Base-by-base conservation (phyloP, 192 early-diverging fungal species). In the Coemansia sp. region DNA sequence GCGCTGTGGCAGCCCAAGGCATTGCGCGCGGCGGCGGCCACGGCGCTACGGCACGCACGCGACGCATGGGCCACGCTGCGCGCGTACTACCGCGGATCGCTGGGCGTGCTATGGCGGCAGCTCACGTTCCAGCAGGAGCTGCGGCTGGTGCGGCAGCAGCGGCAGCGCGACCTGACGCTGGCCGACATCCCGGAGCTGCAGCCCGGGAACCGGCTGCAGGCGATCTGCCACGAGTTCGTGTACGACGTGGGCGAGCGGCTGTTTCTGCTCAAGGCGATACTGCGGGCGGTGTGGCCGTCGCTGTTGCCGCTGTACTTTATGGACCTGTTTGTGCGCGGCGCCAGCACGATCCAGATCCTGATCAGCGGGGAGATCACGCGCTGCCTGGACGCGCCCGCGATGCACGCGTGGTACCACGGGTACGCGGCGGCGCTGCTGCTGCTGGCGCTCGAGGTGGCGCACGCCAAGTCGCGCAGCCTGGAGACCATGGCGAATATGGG, bases 181-280 rank as follows among this genome's bases (percentile, higher is more conserved):
- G 56, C 35, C n/a, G 69, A 71, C 8, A 46, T 71, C 7, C 47
- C 52, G 11, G 27, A 32, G 32, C 34, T 62, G 25, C 39, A 50
- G 1, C 29, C 45, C 15, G 39, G 29, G 9, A 15, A 48, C 20
- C 31, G 35, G 15, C 32, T 60, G 14, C n/a, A 29, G 6, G 22
- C 21, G 12, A 40, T 57, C 1, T 38, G 43, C 25, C 25, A 30
- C 8, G 51, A 54, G 3, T 59, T 74, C 25, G 45, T 22, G 29
- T 74, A 74, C 48, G 35, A 74, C 39, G 42, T 53, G 19, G 56
- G 57, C 30, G 64, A 74, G 42, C 34, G 26, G 2, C 31, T 67
- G 9, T 74, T 74, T 53, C 41, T 74, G 5, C 12, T 74, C 7
- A 60, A 60, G 2, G 71, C 64, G 11, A 56, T 74, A n/a, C 25